Percentiles rank a stretch among this genome's conserved stretches.
These are phyloP conservation scores for Oxyria digyna DNA, from an alignment of 148 eudicot genomes.

Conservation along the genomic window DNA sequence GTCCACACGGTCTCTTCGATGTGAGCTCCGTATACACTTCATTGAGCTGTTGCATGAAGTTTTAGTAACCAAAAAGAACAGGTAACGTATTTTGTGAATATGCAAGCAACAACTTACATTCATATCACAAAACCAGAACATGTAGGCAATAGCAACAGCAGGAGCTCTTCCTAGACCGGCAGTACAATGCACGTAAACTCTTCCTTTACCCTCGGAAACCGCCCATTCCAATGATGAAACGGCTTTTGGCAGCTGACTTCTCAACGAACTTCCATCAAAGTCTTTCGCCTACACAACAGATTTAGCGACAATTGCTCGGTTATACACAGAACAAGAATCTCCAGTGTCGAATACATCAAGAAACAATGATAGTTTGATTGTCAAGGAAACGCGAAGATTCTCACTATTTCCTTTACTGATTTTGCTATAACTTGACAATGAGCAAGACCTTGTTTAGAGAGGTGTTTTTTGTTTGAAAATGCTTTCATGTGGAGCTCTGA, in stretches of 20 bases:
- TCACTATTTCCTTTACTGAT: not conserved
- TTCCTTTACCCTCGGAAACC: slow-evolving; percentile 74
- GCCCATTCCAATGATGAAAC: slow-evolving; percentile 83
- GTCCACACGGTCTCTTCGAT: slow-evolving; percentile 83
- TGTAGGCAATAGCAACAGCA: slow-evolving; percentile 80
- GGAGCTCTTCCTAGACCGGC: slow-evolving; percentile 99
- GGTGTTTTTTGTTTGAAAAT: too few relatives aligned
- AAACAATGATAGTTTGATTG: too few relatives aligned
- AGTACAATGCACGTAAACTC: slow-evolving; percentile 83
- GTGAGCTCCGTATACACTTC: slow-evolving; percentile 55
- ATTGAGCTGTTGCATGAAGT: slow-evolving; percentile 35
- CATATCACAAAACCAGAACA: slow-evolving; percentile 88
- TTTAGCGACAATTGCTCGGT: not conserved
- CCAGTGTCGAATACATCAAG: not conserved
- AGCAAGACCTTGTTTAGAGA: not conserved
- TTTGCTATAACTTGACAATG: not conserved
- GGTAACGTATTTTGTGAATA: too few relatives aligned
- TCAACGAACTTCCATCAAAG: slow-evolving; percentile 85
- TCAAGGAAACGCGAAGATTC: not conserved
- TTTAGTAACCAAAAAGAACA: not conserved
- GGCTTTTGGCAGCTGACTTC: slow-evolving; percentile 66
- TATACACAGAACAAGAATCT: too few relatives aligned
- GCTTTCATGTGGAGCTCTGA: too few relatives aligned
- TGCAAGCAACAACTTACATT: slow-evolving; percentile 63
- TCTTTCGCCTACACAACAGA: slow-evolving; percentile 52